Conservation (phyloP, 106 monocot species). For the Cymbidium sinense region DNA sequence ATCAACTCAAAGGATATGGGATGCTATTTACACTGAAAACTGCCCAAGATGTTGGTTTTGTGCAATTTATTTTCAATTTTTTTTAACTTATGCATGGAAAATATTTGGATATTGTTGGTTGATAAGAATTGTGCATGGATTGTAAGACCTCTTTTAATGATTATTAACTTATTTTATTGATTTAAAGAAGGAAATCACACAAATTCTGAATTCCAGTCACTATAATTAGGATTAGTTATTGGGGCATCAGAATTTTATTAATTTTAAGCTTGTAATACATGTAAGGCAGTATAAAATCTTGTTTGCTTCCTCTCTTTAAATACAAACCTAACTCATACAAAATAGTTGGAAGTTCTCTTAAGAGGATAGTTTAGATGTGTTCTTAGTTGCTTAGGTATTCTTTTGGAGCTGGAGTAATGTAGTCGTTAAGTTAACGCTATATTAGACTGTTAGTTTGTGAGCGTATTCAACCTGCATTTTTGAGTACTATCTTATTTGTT, state of each 20-base stretch:
- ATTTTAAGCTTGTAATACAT: background rate
- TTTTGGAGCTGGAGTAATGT: background rate
- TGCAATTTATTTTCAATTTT: background rate
- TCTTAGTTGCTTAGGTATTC: background rate
- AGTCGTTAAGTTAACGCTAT: background rate
- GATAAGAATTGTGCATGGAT: background rate
- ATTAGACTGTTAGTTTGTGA: background rate
- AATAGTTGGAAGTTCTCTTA: background rate
- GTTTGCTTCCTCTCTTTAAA: too few species aligned
- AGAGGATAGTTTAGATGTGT: background rate
- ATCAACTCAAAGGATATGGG: conserved; percentile 88
- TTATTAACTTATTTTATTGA: background rate
- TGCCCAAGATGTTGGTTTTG: conserved; percentile 78
- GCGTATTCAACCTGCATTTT: background rate
- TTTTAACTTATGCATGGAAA: background rate
- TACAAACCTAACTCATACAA: background rate
- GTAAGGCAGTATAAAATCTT: background rate
- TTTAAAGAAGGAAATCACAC: background rate
- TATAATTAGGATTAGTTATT: background rate
- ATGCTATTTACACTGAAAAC: conserved; percentile 86
- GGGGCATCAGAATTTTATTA: background rate
- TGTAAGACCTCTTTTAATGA: too few species aligned
- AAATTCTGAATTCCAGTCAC: background rate
- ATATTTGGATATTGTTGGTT: background rate
- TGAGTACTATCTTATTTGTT: background rate